Evolutionary conservation across 805 yeast species (phyloP), one percentile per base, ranked within the genome.

Genomic region (Kodamaea hsintzibuensis): DNA sequence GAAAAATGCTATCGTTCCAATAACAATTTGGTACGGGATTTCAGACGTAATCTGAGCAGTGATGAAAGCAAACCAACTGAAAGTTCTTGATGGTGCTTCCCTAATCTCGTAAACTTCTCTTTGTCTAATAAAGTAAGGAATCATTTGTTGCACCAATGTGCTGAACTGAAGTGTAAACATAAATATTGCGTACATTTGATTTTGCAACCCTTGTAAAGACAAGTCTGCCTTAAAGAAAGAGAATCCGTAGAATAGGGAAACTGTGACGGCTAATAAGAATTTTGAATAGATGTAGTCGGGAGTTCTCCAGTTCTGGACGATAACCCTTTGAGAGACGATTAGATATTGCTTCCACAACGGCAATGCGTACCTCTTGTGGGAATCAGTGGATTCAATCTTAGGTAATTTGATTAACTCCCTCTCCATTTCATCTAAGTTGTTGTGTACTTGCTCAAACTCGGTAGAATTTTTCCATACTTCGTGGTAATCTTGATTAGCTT

Each of bases 391-490:
- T 1, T 55, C 60, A 4, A 64, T 68, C 51, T 55, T 59, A 13
- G 71, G 68, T 35, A 55, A 35, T 51, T 65, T 60, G 56, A 60
- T 55, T 52, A 82, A 74, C 62, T 86, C 90, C 9, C 55, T 64
- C 67, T 86, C 91, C 92, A 90, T 83, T 46, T 66, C 54, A 17
- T 78, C 82, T 60, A 89, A 77, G 65, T 88, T 93, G 1, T 65
- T 70, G 54, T 82, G 79, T 37, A 88, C 82, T 7, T 78, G 83
- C 51, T 71, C 63, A 60, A 80, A 82, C 66, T 90, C 91, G 0
- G 70, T 69, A 38, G 96, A 89, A 47, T 79, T 77, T 67, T 80
- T 70, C 97, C 97, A 89, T 47, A 87, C 90, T 63, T 88, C 86
- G 64, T 82, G 78, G 63, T 85, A 88, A 68, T 88, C 89, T 69